These are phyloP conservation scores for Diaporthe eres DNA, from an alignment of 2,329 filamentous ascomycete genomes.

Conservation along the genomic window DNA sequence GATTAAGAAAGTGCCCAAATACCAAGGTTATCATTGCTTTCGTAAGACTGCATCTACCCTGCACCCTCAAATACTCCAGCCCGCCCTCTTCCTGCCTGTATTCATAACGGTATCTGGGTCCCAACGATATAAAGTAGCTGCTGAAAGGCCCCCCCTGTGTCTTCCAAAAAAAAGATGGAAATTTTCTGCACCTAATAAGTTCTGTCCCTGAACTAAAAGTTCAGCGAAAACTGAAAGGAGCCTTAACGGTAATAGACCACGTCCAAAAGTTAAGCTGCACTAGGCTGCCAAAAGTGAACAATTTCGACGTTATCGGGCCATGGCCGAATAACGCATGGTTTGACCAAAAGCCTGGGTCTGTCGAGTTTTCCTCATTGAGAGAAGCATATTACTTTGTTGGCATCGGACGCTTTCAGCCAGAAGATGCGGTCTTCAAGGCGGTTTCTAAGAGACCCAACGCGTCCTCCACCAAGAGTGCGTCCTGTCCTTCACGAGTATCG, in stretches of 20 bases:
- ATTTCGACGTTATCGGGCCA: neutral
- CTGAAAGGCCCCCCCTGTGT: neutral
- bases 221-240: neutral
- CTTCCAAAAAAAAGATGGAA: neutral
- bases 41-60: neutral
- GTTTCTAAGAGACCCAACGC: constrained; percentile 16
- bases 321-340: neutral
- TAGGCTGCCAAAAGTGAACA: neutral
- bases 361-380: neutral
- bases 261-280: neutral
- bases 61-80: neutral
- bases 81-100: neutral
- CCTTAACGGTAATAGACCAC: neutral
- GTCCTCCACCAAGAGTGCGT: constrained; percentile 32
- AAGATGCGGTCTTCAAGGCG: neutral
- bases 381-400: neutral
- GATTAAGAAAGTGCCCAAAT: neutral
- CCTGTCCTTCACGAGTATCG: neutral
- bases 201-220: neutral
- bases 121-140: neutral
- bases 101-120: neutral
- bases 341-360: neutral
- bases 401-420: neutral
- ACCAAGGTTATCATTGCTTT: neutral
- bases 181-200: neutral